Evolutionary conservation across 805 yeast genomes (phyloP), one percentile per base, ranked within the genome.

Genomic region (Saccharomycopsis sp.): DNA sequence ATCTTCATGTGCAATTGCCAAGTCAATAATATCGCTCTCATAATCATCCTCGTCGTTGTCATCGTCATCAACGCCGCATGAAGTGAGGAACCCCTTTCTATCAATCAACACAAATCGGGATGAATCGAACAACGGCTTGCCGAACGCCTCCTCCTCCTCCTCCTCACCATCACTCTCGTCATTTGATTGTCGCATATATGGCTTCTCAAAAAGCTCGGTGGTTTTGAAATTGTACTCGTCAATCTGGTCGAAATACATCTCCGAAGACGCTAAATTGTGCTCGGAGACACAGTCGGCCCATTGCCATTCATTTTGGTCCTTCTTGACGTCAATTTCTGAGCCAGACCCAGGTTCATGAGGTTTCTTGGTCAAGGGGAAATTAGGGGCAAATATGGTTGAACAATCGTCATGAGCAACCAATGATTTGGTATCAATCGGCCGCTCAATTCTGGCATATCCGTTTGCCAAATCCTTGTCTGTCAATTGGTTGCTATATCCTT

Each of bases 231-330:
- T 47, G 5, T 38, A 19, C 2, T 38, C 42, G 24, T 53, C 38
- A 9, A 60, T 29, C 15, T 60, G 56, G 20, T 47, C n/a, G 23
- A 60, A 60, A 42, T 60, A 60, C 54, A 44, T 53, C 42, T 60
- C 63, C 1, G 61, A 58, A 7, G 63, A 58, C 9, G 61, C 61
- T 3, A 58, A 22, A 22, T 38, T 50, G 19, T 20, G n/a, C n/a
- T 19, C 8, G 15, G 53, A 35, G 3, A 3, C 3, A 23, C 44
- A 7, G 19, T 47, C 22, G 3, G 54, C 23, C 61, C 61, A 58
- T 2, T 52, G 22, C 58, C 58, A 55, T n/a, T 41, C 34, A 17
- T 3, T 17, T 12, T 29, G 7, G 2, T 25, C 34, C 8, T 25
- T 8, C 2, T 1, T 15, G n/a, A 20, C 17, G 24, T 3, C 49